A percentile compares a stretch with the other conserved stretches of the same genome.
Evolutionary conservation across 2,329 filamentous ascomycete species (phyloP).

Genomic region (Thermoascus crustaceus): DNA sequence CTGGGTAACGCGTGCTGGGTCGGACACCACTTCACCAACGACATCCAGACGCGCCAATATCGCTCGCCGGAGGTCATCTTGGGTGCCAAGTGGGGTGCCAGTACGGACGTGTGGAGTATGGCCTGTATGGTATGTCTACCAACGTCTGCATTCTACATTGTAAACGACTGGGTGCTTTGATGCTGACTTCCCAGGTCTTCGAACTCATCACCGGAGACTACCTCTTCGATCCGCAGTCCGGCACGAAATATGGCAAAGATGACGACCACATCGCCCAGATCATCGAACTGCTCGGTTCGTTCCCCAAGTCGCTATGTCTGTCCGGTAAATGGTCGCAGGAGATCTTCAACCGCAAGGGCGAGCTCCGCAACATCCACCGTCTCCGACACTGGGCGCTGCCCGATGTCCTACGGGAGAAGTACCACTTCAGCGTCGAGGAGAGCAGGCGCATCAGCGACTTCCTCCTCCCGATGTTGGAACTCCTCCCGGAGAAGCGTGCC

Average conservation of each 20-base stretch:
- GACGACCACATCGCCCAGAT: constrained; percentile 99
- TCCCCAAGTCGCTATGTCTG: constrained; percentile 84
- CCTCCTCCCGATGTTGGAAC: constrained; percentile 80
- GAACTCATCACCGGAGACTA: constrained; percentile 98
- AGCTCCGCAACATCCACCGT: constrained; percentile 93
- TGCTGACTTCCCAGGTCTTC: constrained; percentile 59
- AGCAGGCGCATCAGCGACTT: constrained; percentile 72
- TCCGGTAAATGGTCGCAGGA: constrained; percentile 96
- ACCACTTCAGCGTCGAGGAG: constrained; percentile 84
- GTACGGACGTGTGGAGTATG: constrained; percentile 99
- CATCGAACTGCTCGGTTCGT: constrained; percentile 88
- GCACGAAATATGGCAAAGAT: constrained; percentile 98
- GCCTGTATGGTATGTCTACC: constrained; percentile 74
- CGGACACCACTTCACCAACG: constrained; percentile 97
- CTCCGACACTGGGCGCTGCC: constrained; percentile 91
- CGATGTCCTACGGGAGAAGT: constrained; percentile 91
- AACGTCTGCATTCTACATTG: not conserved
- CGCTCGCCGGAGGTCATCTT: constrained; percentile 94
- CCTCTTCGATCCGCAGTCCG: constrained; percentile 94
- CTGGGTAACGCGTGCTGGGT: constrained; percentile 98
- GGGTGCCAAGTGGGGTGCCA: constrained; percentile 97
- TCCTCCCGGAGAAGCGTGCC: constrained; percentile 78
- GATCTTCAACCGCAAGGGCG: constrained; percentile 96
- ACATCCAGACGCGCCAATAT: constrained; percentile 97
- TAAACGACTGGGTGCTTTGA: too few relatives aligned